Evolutionary conservation across 1,139 yeast genomes (phyloP), one percentile per base, ranked within the genome.

Genomic region (Sugiyamaella castrensis): DNA sequence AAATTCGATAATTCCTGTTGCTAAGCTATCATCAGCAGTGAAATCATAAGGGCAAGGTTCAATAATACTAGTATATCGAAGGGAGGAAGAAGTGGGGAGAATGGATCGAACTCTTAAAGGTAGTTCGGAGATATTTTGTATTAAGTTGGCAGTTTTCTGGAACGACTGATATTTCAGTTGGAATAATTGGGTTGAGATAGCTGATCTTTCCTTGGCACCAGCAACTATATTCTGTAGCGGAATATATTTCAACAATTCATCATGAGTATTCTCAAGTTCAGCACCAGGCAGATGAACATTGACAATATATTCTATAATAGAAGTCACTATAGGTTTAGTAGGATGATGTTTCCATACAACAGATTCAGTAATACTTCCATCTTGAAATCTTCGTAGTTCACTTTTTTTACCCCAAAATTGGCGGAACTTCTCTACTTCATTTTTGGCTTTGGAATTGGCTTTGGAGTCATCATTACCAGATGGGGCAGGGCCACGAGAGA

Each of bases 401-500:
- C 95, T 82, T 58, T 80, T 83, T 11, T 77, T 65, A 2, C 98
- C 98, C 99, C 98, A 94, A 64, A 92, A 91, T 4, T 80, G 72
- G 58, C 87, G 79, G 71, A 94, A 92, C 48, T 76, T 74, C 30
- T 76, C 82, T 38, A 76, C 80, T 43, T 79, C 80, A 44, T 80
- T 79, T n/a, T n/a, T n/a, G n/a, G n/a, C 24, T 3, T 19, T 19
- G 24, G 5, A 5, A 48, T 78, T 78, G 4, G 72, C 68, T n/a
- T 68, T 60, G 4, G 98, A 97, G 1, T 98, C 98, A 60, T 3
- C 24, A 80, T 85, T 0, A 95, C 87, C 29, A 49, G 78, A 79
- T 4, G 72, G 68, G n/a, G 69, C 60, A 2, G 98, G 97, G 1
- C 98, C 98, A 60, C 81, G 86, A 1, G 95, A 87, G 2, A 92